Evolutionary conservation across 805 yeast species (phyloP).

Genomic region (Wickerhamiella nectarea): DNA sequence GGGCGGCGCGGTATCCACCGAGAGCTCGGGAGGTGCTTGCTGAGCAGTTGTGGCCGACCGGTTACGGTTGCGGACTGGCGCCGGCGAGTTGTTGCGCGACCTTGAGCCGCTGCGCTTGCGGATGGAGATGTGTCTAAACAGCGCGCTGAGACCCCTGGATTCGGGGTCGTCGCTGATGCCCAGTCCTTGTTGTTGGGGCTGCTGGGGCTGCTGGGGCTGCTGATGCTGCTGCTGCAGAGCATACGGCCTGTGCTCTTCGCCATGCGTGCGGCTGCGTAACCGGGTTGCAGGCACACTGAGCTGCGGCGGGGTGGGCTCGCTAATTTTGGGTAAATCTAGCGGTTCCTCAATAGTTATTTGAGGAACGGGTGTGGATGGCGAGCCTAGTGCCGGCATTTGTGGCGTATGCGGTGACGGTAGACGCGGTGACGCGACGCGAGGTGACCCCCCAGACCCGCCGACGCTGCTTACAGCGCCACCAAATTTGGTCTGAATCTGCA

Average conservation of each 20-base stretch:
- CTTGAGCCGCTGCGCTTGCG: constrained; percentile 10
- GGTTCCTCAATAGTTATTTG: neutral
- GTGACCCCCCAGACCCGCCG: no score
- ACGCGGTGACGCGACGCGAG: neutral
- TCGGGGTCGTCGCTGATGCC: no score
- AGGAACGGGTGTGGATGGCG: neutral
- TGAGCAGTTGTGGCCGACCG: constrained; percentile 7
- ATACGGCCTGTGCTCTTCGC: constrained; percentile 4
- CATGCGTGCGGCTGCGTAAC: constrained; percentile 4
- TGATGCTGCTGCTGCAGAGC: neutral
- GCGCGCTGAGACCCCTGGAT: constrained; percentile 10
- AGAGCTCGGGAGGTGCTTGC: constrained; percentile 1
- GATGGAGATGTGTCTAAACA: constrained; percentile 17
- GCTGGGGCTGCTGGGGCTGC: no score
- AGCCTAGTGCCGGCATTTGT: neutral
- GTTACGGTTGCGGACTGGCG: constrained; percentile 6
- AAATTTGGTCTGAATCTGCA: constrained; percentile 1
- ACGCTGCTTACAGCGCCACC: no score
- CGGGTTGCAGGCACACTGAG: constrained; percentile 1
- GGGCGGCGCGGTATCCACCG: neutral
- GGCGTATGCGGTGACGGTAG: neutral
- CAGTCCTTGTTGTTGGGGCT: no score
- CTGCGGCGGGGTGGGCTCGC: neutral
- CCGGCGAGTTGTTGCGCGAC: neutral
- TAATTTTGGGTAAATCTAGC: no score